Evolutionary conservation across 352 stramenopile species (phyloP), one percentile per base, ranked within the genome.

Genomic region (Pythium chondricola): DNA sequence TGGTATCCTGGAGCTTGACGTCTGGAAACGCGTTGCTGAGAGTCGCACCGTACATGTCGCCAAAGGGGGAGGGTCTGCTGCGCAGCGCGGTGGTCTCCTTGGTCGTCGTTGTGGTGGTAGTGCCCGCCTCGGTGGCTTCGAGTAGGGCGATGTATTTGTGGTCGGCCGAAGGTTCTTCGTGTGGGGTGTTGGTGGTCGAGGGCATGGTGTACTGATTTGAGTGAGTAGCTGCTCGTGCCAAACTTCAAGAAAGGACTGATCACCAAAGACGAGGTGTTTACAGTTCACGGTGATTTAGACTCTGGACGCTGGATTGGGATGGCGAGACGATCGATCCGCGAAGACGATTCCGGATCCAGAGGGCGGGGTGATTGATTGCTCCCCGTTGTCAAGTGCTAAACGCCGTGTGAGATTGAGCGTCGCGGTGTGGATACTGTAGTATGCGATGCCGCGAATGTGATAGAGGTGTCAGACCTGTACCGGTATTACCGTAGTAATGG

Each of bases 1-100:
- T 50, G 13, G 64, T 81, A 63, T 83, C 69, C 48, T 88, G 73
- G 41, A 65, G 58, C 25, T 54, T 43, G 21, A 83, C 73, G 41
- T 85, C 73, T 3, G 70, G 73, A 10, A 79, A 57, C 20, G 60
- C 53, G 40, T 61, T 40, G 29, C 21, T 50, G 20, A 61, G 46
- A n/a, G 38, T 49, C 1, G 38, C 37, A 22, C 45, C 43, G 44
- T 56, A 50, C 43, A 50, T 50, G 7, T 21, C 26, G 14, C 13
- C 29, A 13, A 33, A 13, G 8, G 29, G 29, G 13, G 29, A 33
- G 13, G 29, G 29, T 8, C 7, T 13, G 13, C 7, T 13, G 29
- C 13, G 8, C 7, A 13, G 8, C 13, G 29, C 8, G 29, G 29
- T 33, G 13, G 29, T 13, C 13, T 8, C 7, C 29, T 33, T 33